A percentile compares a stretch with the other conserved stretches of the same genome.
phyloP scores from a whole-genome alignment of 1,139 yeast species.

The Pichia sp. region DNA sequence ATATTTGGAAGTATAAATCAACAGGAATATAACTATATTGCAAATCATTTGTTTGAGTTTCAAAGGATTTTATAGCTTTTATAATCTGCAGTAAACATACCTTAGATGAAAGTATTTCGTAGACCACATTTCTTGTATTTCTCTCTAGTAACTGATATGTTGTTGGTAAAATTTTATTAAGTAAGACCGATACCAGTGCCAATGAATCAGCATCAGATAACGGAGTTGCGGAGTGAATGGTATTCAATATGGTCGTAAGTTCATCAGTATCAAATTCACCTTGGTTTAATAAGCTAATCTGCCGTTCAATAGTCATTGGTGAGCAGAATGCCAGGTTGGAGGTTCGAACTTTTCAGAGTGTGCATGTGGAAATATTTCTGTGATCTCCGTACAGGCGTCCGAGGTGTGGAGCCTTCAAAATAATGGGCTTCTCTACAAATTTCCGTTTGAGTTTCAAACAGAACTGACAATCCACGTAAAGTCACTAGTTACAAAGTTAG shows the following conservation, averaged over 20 bases:
- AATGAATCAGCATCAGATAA: conserved; percentile 8
- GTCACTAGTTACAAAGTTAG: no score
- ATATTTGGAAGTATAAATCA: conserved; percentile 4
- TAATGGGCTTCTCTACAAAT: no score
- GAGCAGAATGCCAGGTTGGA: not conserved
- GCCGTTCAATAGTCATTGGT: not conserved
- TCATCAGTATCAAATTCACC: conserved; percentile 8
- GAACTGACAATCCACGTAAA: no score
- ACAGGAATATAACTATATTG: conserved; percentile 1
- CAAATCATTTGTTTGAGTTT: no score
- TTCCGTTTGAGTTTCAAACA: no score
- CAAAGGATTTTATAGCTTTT: no score
- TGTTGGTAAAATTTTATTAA: conserved; percentile 12
- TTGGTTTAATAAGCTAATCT: not conserved
- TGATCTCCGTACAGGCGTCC: no score
- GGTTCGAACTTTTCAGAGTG: not conserved
- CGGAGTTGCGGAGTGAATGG: conserved; percentile 5
- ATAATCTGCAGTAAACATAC: no score
- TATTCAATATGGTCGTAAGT: conserved; percentile 9
- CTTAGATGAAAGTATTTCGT: not conserved
- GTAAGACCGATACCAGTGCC: conserved; percentile 6
- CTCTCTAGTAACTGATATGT: conserved; percentile 11
- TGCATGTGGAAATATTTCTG: no score
- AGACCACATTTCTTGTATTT: conserved; percentile 1
- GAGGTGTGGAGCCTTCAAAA: no score